Conservation (phyloP, 2,329 filamentous ascomycete genomes). For the Aotearoamyces nothofagi region DNA sequence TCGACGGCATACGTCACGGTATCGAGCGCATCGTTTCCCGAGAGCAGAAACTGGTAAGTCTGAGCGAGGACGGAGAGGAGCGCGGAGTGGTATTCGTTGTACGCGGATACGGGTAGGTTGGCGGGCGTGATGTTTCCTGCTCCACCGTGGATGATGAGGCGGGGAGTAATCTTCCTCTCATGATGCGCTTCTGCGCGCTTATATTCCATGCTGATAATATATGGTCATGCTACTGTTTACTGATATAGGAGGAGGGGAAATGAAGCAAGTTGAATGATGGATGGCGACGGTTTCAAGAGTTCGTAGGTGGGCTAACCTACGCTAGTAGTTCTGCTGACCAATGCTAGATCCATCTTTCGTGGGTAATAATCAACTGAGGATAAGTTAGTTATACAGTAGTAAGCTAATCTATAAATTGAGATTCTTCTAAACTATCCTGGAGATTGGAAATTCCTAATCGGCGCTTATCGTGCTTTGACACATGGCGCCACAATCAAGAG, state of each 20-base stretch:
- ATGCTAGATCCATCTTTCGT: not conserved
- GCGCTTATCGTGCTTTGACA: no score
- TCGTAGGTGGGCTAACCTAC: not conserved
- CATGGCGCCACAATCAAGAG: no score
- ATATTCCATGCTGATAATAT: conserved; percentile 3
- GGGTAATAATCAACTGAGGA: no score
- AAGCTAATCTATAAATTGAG: not conserved
- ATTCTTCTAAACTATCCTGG: not conserved
- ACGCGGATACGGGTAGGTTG: conserved; percentile 41
- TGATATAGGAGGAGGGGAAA: no score
- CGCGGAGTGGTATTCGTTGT: conserved; percentile 40
- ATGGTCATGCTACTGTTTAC: no score
- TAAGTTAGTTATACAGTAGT: no score
- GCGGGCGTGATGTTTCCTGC: conserved; percentile 52
- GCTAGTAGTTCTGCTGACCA: not conserved
- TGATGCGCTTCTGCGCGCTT: not conserved
- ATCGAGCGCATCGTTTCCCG: conserved; percentile 39
- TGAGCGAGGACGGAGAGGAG: conserved; percentile 44
- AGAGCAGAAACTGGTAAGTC: conserved; percentile 23
- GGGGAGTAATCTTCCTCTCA: conserved; percentile 25
- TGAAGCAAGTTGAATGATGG: no score
- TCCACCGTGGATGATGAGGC: conserved; percentile 57
- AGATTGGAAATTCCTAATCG: no score
- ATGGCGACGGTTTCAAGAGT: not conserved
- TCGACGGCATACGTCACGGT: conserved; percentile 61